These are phyloP conservation scores for Zoysia japonica DNA, from an alignment of 176 grass and related monocot genomes.

Conservation along the genomic window DNA sequence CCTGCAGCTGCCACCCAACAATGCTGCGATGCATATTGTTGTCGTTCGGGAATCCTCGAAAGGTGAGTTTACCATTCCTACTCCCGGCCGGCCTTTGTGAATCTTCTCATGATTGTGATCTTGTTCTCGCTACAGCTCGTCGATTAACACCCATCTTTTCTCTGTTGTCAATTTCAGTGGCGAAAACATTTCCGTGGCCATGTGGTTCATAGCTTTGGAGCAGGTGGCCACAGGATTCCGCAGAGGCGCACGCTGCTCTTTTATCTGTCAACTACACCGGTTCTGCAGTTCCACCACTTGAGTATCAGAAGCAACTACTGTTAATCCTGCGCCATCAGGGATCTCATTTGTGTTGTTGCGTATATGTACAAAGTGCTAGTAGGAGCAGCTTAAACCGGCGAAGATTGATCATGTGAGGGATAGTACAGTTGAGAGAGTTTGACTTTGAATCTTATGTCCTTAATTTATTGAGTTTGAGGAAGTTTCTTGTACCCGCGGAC, in stretches of 20 bases:
- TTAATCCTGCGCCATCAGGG: conserved; percentile 8
- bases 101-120: neutral
- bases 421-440: conserved; percentile 22
- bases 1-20: conserved; percentile 76
- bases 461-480: conserved; percentile 14
- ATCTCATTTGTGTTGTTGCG: conserved; percentile 1
- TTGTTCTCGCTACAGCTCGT: neutral
- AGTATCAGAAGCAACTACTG: neutral
- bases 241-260: neutral
- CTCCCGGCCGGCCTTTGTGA: neutral
- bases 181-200: conserved; percentile 51
- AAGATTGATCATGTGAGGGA: neutral
- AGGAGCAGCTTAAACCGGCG: neutral
- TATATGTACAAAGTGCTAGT: conserved; percentile 25
- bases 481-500: neutral
- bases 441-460: conserved; percentile 20
- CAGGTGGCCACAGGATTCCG: neutral
- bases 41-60: conserved; percentile 66
- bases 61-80: conserved; percentile 42
- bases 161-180: conserved; percentile 53
- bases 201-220: conserved; percentile 40
- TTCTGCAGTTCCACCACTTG: neutral
- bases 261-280: neutral
- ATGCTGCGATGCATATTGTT: conserved; percentile 67
- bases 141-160: neutral